Percentiles rank a stretch among this genome's conserved stretches.
Evolutionary conservation across 805 yeast species (phyloP).

Genomic region (Cyberlindnera meyerae): DNA sequence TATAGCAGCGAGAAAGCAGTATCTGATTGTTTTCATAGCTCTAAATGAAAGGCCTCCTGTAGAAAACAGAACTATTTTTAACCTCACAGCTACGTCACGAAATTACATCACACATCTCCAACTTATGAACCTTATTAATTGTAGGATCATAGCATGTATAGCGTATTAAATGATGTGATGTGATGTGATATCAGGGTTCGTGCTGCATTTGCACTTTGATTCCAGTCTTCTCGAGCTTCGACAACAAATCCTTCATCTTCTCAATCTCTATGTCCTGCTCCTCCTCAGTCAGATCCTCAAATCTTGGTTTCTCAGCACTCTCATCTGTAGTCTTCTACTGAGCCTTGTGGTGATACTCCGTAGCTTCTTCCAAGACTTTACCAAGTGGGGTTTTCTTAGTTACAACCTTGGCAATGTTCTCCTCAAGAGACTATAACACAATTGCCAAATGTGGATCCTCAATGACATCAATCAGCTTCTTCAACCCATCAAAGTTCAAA

Average conservation of each 20-base stretch:
- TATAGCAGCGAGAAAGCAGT: no score
- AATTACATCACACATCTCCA: no score
- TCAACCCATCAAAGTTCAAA: conserved; percentile 11
- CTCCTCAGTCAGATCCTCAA: conserved; percentile 23
- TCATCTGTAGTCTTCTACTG: neutral
- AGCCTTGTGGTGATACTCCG: conserved; percentile 2
- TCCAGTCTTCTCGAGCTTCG: conserved; percentile 24
- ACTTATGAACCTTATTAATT: no score
- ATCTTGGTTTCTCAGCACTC: conserved; percentile 13
- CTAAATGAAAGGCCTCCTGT: no score
- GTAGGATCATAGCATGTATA: neutral
- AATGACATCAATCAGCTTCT: conserved; percentile 1
- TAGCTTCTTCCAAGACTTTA: conserved; percentile 4
- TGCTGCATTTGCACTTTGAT: conserved; percentile 24
- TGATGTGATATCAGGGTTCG: neutral
- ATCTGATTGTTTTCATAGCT: no score
- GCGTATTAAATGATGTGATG: no score
- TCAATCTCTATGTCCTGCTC: conserved; percentile 26
- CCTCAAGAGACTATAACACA: conserved; percentile 7
- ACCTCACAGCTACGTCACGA: no score
- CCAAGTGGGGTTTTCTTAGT: conserved; percentile 2
- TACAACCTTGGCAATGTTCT: conserved; percentile 1
- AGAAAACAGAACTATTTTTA: no score
- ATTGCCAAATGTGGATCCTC: conserved; percentile 18
- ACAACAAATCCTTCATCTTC: conserved; percentile 23